Evolutionary conservation across 495 filamentous ascomycete genomes (phyloP), one percentile per base, ranked within the genome.

Genomic region (Penicillium samsonianum): DNA sequence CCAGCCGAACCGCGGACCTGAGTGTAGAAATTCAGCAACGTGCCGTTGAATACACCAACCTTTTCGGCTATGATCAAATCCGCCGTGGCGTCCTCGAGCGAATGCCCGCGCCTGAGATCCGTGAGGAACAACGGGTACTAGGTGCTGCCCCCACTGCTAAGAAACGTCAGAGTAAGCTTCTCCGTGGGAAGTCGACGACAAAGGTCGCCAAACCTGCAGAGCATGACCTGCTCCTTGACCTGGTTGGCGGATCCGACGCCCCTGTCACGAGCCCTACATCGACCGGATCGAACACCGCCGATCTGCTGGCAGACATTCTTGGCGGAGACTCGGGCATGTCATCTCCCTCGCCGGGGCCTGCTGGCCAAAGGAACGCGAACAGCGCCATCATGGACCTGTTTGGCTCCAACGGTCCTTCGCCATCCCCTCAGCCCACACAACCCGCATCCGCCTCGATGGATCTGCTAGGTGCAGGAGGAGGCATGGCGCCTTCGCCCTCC

Each of bases 101-200:
- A 67, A 98, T 98, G 94, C 94, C 94, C 12, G 84, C 93, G 3
- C 94, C 94, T 8, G 92, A 98, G 69, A 97, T 98, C 63, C 90
- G 91, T 51, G 94, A 98, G 70, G 88, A 92, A 67, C 91, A 92
- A 52, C 79, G 93, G 38, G 91, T 96, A 7, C 77, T 97, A 14
- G 91, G 92, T n/a, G 89, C 93, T 17, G 89, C 93, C 62, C 86
- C 90, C 7, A 63, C 72, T 45, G 11, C 53, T n/a, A 92, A 89
- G 80, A 95, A 93, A 75, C 81, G 84, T 45, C 86, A 84, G 65
- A 90, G 90, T 68, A 84, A 84, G 38, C 62, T 79, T n/a, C 78
- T 85, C 30, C 89, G 87, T 62, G 80, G 82, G 64, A 95, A 90
- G 73, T 81, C 84, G 30, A 95, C 90, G 26, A 95, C 90, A 69